Evolutionary conservation across 2,329 filamentous ascomycete species (phyloP).

Genomic region (Penicillium sp.): DNA sequence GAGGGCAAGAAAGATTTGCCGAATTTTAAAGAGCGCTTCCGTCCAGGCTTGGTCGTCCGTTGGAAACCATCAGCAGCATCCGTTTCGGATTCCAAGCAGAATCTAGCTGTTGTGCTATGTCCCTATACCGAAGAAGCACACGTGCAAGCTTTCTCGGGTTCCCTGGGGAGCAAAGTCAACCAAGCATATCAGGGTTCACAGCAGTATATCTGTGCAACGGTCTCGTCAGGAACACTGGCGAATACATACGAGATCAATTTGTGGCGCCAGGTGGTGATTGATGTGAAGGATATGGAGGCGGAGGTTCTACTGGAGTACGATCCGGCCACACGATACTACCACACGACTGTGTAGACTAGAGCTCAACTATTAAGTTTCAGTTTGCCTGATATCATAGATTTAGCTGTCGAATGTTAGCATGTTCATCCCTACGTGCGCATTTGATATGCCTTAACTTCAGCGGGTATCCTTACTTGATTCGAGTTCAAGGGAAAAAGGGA

Average conservation of each 20-base stretch:
- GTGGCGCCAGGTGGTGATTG: slow-evolving; percentile 39
- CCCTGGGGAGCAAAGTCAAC: neutral
- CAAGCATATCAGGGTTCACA: neutral
- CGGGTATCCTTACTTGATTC: too few relatives aligned
- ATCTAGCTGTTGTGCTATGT: slow-evolving; percentile 3
- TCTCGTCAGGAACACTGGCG: slow-evolving; percentile 33
- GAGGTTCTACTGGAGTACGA: slow-evolving; percentile 47
- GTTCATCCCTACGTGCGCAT: neutral
- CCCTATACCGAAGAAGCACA: neutral
- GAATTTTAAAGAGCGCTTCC: slow-evolving; percentile 1
- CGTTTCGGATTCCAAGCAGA: neutral
- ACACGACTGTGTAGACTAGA: slow-evolving; percentile 12
- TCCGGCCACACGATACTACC: slow-evolving; percentile 43
- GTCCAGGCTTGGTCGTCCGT: neutral
- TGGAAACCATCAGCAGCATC: neutral
- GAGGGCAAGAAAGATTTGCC: neutral
- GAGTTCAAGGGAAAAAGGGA: too few relatives aligned
- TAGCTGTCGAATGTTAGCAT: neutral
- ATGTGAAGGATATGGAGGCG: slow-evolving; percentile 35
- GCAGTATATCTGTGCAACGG: slow-evolving; percentile 39
- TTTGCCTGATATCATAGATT: neutral
- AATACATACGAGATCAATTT: slow-evolving; percentile 41
- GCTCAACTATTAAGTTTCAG: neutral
- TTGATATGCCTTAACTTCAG: too few relatives aligned
- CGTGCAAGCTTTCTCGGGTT: neutral